Evolutionary conservation across 805 yeast genomes (phyloP), one percentile per base, ranked within the genome.

Genomic region (Saccharomycopsis sp.): DNA sequence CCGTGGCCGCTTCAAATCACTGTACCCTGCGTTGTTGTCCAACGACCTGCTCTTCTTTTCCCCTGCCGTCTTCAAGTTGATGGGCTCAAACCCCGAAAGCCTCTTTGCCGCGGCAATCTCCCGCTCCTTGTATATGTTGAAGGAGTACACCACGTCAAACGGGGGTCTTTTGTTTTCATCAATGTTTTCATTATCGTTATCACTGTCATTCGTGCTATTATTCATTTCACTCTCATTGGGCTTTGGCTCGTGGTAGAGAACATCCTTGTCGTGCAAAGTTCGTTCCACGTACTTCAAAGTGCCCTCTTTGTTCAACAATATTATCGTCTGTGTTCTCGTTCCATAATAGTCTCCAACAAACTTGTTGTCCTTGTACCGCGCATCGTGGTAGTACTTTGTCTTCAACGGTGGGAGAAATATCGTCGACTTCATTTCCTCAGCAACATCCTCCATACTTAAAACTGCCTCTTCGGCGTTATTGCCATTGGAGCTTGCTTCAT

Each of bases 301-400:
- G 52, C 83, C 67, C 30, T 53, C 43, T 29, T 65, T 68, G 52
- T 73, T 75, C 7, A 82, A 66, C 17, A 84, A 51, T 3, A 86
- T 66, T 2, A 86, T 71, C 0, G 94, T 85, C 56, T 87, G 95
- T 0, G 95, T 83, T 41, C 96, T 62, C 0, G 96, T 87, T 0
- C 96, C 96, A 54, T 86, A 88, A 52, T 65, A 76, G 17, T 64
- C 58, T 0, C 86, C 85, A 12, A 65, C 59, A n/a, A 58, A 51
- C 15, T 48, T 44, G 32, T 38, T 39, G 12, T 49, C 43, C 10
- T 37, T 42, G 21, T 45, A 26, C 5, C 45, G 46, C 15, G 62
- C 56, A 32, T 58, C 51, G n/a, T 50, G 32, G 21, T 34, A 46
- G 22, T 39, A 53, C 7, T 54, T 48, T 4, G 61, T 55, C 36